Evolutionary conservation across 208 protist genomes (phyloP).

Genomic region (Leptomonas pyrrhocoris): DNA sequence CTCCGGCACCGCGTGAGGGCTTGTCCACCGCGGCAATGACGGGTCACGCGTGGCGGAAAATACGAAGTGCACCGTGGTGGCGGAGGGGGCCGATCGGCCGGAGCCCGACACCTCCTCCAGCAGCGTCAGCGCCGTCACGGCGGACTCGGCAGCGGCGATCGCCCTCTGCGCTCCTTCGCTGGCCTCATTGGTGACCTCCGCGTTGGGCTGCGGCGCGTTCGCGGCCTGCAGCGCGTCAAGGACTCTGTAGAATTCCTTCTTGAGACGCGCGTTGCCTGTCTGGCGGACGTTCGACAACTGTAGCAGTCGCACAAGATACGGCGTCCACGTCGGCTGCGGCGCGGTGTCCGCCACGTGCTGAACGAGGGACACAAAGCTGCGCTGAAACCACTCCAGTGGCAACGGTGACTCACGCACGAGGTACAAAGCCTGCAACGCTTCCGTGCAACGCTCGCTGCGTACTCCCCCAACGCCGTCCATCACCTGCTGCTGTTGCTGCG

Average conservation of each 20-base stretch:
- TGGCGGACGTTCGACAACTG: slow-evolving; percentile 43
- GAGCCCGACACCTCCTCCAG: neutral
- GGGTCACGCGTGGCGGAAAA: slow-evolving; percentile 35
- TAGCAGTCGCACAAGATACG: slow-evolving; percentile 53
- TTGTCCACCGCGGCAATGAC: slow-evolving; percentile 36
- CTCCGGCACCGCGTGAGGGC: slow-evolving; percentile 26
- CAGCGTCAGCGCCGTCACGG: slow-evolving; percentile 7
- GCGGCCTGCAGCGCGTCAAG: slow-evolving; percentile 33
- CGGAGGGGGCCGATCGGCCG: neutral
- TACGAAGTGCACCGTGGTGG: slow-evolving; percentile 21
- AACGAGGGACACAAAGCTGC: slow-evolving; percentile 40
- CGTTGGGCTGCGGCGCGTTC: neutral
- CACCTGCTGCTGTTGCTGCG: neutral
- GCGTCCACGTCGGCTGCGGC: slow-evolving; percentile 18
- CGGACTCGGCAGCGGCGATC: neutral
- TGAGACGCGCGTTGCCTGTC: slow-evolving; percentile 37
- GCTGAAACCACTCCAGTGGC: slow-evolving; percentile 60
- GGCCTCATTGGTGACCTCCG: neutral
- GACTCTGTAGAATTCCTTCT: slow-evolving; percentile 49
- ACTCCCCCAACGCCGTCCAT: slow-evolving; percentile 16
- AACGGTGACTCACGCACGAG: slow-evolving; percentile 39
- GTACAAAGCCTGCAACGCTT: slow-evolving; percentile 35
- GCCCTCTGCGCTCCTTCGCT: slow-evolving; percentile 1
- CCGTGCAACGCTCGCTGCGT: slow-evolving; percentile 16
- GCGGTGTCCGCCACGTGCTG: neutral